A percentile compares a stretch with the other conserved stretches of the same genome.
phyloP scores from a whole-genome alignment of 805 yeast genomes.

The Zygotorulaspora chibaensis region DNA sequence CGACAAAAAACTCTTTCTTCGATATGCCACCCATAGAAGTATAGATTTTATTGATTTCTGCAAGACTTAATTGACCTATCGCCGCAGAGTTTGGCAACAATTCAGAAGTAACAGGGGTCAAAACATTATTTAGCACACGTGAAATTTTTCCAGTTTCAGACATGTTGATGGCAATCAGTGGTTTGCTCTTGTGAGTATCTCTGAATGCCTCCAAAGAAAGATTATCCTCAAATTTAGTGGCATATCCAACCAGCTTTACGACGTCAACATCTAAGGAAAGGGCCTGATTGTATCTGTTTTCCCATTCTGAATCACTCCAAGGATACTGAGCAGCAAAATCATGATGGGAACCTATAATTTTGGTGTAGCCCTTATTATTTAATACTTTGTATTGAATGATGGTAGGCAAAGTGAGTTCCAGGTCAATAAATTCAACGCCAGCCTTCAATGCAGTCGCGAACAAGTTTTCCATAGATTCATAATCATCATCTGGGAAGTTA shows the following conservation, averaged over 20 bases:
- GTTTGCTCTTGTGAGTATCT: conserved; percentile 45
- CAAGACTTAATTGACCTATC: conserved; percentile 70
- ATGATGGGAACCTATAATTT: conserved; percentile 79
- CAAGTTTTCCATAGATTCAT: conserved; percentile 45
- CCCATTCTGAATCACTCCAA: conserved; percentile 76
- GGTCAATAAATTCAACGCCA: conserved; percentile 77
- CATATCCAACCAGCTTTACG: conserved; percentile 80
- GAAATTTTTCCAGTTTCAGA: conserved; percentile 73
- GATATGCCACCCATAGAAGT: conserved; percentile 59
- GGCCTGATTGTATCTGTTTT: conserved; percentile 64
- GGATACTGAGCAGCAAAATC: conserved; percentile 58
- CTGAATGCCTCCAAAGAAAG: conserved; percentile 67
- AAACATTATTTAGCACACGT: conserved; percentile 63
- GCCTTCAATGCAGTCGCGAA: conserved; percentile 61
- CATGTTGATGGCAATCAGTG: conserved; percentile 82
- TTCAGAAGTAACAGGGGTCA: conserved; percentile 83
- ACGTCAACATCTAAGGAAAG: conserved; percentile 61
- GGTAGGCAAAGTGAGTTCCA: conserved; percentile 68
- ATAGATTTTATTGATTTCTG: conserved; percentile 56
- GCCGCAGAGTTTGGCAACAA: conserved; percentile 68
- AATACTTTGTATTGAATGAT: conserved; percentile 49
- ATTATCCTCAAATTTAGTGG: conserved; percentile 62
- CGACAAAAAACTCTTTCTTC: conserved; percentile 60
- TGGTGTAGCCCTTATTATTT: conserved; percentile 53
- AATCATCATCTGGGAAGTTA: conserved; percentile 57